Evolutionary conservation across 176 grass and related monocot genomes (phyloP), one percentile per base, ranked within the genome.

Genomic region (Musa itinerans): DNA sequence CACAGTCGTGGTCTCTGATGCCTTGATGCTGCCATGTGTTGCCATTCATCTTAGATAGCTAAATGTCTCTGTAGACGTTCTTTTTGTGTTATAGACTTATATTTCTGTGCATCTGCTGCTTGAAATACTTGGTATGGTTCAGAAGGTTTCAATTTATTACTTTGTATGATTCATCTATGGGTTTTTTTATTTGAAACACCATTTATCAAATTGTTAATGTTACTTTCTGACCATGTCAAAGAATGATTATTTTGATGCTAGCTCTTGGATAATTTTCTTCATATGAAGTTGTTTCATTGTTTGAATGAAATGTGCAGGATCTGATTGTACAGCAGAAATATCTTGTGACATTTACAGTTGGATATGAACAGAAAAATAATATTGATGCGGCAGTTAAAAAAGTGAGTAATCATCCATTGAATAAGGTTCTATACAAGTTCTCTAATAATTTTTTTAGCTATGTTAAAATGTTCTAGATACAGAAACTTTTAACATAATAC

Each of bases 311-410:
- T 61, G 25, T 74, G 71, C 83, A 85, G 83, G 83, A 85, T 72
- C 55, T 85, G 10, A 54, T 73, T 53, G 52, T 74, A 4, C 80
- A 72, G 69, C 78, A 73, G 52, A 85, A 77, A 50, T 85, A 85
- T 69, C 78, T 85, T 53, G 78, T 85, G 23, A 85, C 83, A 50
- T 85, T 85, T 55, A 81, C 83, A 54, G 83, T 85, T 21, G 83
- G 83, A 43, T 76, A 80, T 76, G 65, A 50, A 21, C 83, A 85
- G 72, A 85, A 76, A 77, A 65, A 65, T 19, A 85, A 80, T 76
- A 78, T 85, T 56, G 56, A 85, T 76, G 71, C 78, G 8, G 83
- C 83, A 76, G 83, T 85, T 51, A 72, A 81, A 69, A 85, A 85
- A 78, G 83, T 85, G 76, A 81, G 78, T 20, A 24, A 27, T 51